A percentile compares a stretch with the other conserved stretches of the same genome.
These are phyloP conservation scores for Oryza nivara DNA, from an alignment of 176 grass and related monocot genomes.

Conservation along the genomic window DNA sequence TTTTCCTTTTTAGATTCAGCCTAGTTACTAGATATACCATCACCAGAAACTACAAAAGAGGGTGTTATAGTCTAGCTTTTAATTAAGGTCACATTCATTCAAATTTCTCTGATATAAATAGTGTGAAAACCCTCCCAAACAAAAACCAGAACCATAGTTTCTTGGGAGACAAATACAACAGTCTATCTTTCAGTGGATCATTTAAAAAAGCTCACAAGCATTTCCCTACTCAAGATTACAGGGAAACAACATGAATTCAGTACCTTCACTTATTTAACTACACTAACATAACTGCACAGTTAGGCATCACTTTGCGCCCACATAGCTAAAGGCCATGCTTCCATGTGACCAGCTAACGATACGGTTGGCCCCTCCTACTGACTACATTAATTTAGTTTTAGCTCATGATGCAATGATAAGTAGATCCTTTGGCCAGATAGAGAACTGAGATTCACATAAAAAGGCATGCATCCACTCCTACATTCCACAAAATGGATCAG, in stretches of 20 bases:
- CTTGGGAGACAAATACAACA: background rate
- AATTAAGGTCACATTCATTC: conserved; percentile 15
- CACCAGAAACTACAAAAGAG: conserved; percentile 28
- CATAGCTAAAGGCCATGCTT: background rate
- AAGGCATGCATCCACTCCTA: conserved; percentile 10
- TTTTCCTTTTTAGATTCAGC: background rate
- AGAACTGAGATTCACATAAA: conserved; percentile 12
- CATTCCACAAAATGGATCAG: conserved; percentile 26
- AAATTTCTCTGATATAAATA: conserved; percentile 6
- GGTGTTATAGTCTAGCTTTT: background rate
- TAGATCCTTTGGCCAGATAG: conserved; percentile 27
- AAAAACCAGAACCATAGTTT: conserved; percentile 23
- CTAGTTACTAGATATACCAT: background rate
- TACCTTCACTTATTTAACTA: conserved; percentile 13
- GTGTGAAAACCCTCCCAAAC: background rate
- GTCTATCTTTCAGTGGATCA: conserved; percentile 4
- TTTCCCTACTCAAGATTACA: background rate
- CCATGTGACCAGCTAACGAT: conserved; percentile 10
- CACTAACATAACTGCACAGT: background rate
- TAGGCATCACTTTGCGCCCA: background rate
- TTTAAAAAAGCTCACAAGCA: background rate
- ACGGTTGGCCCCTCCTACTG: background rate
- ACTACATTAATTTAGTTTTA: background rate
- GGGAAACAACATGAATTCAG: background rate
- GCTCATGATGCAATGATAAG: background rate